Percentiles rank a stretch among this genome's conserved stretches.
Conservation (phyloP, 2,329 filamentous ascomycete species). For the Penicillium frequentans region DNA sequence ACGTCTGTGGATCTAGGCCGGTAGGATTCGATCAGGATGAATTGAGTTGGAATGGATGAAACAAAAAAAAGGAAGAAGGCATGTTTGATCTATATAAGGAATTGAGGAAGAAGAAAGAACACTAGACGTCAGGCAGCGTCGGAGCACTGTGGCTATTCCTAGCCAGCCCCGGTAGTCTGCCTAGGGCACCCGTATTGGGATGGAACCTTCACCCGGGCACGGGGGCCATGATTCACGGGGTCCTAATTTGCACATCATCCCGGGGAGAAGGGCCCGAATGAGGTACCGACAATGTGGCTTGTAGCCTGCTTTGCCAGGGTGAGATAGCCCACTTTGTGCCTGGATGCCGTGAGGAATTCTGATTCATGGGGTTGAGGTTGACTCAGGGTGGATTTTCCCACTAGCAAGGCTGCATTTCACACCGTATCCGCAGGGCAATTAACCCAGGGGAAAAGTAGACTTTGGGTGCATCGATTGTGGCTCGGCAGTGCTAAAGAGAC, state of each 20-base stretch:
- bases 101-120: background rate
- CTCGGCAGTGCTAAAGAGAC: constrained; percentile 15
- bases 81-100: constrained; percentile 5
- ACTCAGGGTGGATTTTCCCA: constrained; percentile 11
- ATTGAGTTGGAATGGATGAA: constrained; percentile 7
- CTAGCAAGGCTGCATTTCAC: constrained; percentile 15
- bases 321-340: constrained; percentile 7
- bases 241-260: constrained; percentile 9
- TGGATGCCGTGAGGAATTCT: constrained; percentile 9
- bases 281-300: constrained; percentile 12
- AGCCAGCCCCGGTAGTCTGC: constrained; percentile 16
- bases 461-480: background rate
- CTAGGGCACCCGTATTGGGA: constrained; percentile 18
- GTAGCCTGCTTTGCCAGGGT: constrained; percentile 11
- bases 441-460: constrained; percentile 9
- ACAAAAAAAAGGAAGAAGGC: background rate
- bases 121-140: constrained; percentile 8
- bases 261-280: constrained; percentile 6
- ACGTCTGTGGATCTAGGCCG: background rate
- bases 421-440: constrained; percentile 9
- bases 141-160: constrained; percentile 8
- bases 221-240: constrained; percentile 8
- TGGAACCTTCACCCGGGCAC: constrained; percentile 9
- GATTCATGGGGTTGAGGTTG: constrained; percentile 7
- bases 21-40: constrained; percentile 1